phyloP scores from a whole-genome alignment of 495 filamentous ascomycete species.

The Neohortaea acidophila region DNA sequence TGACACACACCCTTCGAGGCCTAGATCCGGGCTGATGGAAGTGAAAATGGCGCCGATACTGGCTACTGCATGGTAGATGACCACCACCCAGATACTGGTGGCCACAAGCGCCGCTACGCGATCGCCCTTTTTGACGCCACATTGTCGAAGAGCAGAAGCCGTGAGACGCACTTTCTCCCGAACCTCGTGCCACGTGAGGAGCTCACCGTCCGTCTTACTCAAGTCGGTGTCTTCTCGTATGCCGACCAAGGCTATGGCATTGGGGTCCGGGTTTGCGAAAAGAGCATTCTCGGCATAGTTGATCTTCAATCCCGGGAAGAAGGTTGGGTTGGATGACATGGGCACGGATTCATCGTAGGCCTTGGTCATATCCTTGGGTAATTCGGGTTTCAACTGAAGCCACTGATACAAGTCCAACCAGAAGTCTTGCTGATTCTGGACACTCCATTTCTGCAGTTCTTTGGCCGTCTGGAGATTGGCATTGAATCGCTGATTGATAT shows the following conservation, averaged over 20 bases:
- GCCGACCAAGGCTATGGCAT: slow-evolving; percentile 50
- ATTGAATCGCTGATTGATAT: slow-evolving; percentile 20
- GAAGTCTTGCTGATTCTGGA: slow-evolving; percentile 45
- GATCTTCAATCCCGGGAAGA: slow-evolving; percentile 49
- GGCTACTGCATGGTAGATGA: slow-evolving; percentile 47
- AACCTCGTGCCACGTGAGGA: slow-evolving; percentile 50
- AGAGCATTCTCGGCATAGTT: slow-evolving; percentile 55
- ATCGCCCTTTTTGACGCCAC: slow-evolving; percentile 53
- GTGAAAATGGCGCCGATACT: slow-evolving; percentile 59
- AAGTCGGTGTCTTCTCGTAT: slow-evolving; percentile 46
- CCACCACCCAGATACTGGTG: slow-evolving; percentile 57
- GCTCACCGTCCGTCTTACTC: slow-evolving; percentile 32
- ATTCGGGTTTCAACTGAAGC: slow-evolving; percentile 37
- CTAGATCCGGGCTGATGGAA: slow-evolving; percentile 51
- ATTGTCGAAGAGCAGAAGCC: slow-evolving; percentile 44
- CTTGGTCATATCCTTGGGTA: slow-evolving; percentile 19
- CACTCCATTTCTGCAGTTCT: slow-evolving; percentile 51
- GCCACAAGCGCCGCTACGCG: slow-evolving; percentile 54
- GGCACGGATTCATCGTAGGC: slow-evolving; percentile 50
- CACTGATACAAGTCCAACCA: slow-evolving; percentile 49
- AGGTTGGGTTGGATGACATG: slow-evolving; percentile 52
- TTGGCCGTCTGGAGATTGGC: slow-evolving; percentile 37
- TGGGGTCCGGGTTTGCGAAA: slow-evolving; percentile 30
- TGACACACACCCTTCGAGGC: slow-evolving; percentile 49
- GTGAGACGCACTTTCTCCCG: slow-evolving; percentile 40